phyloP scores from a whole-genome alignment of 371 early-diverging fungal species.

The Mucor mucedo region DNA sequence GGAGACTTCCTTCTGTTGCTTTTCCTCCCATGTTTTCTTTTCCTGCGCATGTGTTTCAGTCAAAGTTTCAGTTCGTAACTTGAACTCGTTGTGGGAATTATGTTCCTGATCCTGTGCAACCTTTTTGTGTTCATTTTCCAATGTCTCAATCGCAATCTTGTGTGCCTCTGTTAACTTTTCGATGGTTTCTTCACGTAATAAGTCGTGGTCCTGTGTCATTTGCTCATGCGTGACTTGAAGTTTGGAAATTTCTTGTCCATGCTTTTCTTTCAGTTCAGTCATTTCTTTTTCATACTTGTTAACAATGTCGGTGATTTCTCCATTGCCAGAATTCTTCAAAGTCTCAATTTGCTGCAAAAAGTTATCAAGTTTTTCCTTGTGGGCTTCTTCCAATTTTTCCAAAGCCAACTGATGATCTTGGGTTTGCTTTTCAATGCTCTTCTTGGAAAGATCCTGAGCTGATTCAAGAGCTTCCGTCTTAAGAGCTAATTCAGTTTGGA shows the following conservation, averaged over 20 bases:
- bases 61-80: conserved; percentile 4
- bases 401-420: conserved; percentile 5
- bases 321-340: conserved; percentile 13
- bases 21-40: conserved; percentile 13
- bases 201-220: not conserved
- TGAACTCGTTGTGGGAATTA: conserved; percentile 4
- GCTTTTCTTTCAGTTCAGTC: conserved; percentile 4
- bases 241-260: conserved; percentile 31
- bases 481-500: not conserved
- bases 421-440: conserved; percentile 4
- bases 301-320: conserved; percentile 19
- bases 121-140: conserved; percentile 10
- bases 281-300: conserved; percentile 24
- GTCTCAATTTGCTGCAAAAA: conserved; percentile 20
- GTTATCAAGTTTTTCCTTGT: conserved; percentile 10
- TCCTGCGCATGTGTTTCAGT: conserved; percentile 7
- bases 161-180: conserved; percentile 11
- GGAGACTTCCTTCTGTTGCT: conserved; percentile 6
- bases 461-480: conserved; percentile 5
- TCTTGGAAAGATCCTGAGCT: conserved; percentile 6
- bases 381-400: conserved; percentile 13
- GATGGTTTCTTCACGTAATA: not conserved
- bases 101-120: conserved; percentile 21
- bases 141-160: not conserved
- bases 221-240: conserved; percentile 26